Conservation (phyloP, 768 basidiomycete species). For the Daedaleopsis nitida region DNA sequence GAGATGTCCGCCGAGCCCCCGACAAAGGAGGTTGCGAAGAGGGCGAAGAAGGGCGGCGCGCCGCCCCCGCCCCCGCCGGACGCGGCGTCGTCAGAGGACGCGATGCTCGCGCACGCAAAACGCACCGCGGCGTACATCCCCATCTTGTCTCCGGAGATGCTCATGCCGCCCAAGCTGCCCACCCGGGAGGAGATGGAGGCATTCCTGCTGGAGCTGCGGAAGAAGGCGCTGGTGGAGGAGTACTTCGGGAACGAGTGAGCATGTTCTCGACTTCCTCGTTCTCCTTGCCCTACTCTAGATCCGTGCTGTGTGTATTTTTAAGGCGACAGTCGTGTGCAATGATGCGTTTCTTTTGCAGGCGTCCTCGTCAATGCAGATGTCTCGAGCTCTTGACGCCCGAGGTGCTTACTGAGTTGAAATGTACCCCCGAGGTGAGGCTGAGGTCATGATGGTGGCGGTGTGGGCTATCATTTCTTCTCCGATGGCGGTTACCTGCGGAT, state of each 20-base stretch:
- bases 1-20: slow-evolving; percentile 32
- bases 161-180: slow-evolving; percentile 77
- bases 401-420: too few species aligned
- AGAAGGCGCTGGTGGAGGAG: slow-evolving; percentile 82
- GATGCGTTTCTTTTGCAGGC: too few species aligned
- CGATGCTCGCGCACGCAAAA: slow-evolving; percentile 42
- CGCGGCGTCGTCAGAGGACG: slow-evolving; percentile 26
- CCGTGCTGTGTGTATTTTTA: too few species aligned
- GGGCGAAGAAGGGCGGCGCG: slow-evolving; percentile 28
- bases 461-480: too few species aligned
- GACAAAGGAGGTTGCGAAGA: slow-evolving; percentile 31
- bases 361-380: too few species aligned
- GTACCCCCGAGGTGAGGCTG: too few species aligned
- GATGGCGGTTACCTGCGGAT: too few species aligned
- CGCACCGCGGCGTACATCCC: slow-evolving; percentile 71
- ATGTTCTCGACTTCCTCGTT: too few species aligned
- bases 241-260: slow-evolving; percentile 48
- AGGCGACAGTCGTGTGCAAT: too few species aligned
- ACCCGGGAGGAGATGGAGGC: slow-evolving; percentile 77
- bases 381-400: too few species aligned
- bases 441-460: too few species aligned
- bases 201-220: slow-evolving; percentile 73
- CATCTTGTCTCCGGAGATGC: slow-evolving; percentile 71
- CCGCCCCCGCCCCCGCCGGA: slow-evolving; percentile 17
- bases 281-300: too few species aligned